A percentile compares a stretch with the other conserved stretches of the same genome.
Evolutionary conservation across 2,329 filamentous ascomycete species (phyloP).

Genomic region (Alternaria sp.): DNA sequence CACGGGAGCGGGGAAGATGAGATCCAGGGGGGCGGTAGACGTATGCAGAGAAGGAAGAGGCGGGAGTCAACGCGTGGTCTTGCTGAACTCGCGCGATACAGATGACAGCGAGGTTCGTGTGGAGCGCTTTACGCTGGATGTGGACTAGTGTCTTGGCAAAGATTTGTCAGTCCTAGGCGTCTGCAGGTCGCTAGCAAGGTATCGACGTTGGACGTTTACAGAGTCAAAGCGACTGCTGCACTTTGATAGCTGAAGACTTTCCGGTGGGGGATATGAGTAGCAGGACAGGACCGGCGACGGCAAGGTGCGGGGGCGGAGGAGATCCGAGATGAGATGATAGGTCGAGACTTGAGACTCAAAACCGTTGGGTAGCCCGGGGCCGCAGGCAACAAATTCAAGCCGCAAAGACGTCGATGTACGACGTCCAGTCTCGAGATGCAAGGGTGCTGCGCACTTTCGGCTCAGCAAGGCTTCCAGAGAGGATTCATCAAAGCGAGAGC

Average conservation of each 20-base stretch:
- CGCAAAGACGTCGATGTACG: conserved; percentile 2
- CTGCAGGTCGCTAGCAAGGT: conserved; percentile 12
- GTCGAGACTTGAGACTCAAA: conserved; percentile 13
- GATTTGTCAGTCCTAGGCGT: conserved; percentile 25
- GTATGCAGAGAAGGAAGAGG: conserved; percentile 38
- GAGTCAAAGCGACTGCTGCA: conserved; percentile 7
- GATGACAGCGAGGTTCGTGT: conserved; percentile 41
- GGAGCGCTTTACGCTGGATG: conserved; percentile 29
- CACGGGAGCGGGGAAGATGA: conserved; percentile 38
- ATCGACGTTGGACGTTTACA: conserved; percentile 24
- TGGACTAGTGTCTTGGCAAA: conserved; percentile 36
- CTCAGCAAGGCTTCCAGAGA: conserved; percentile 12
- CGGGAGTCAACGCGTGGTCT: conserved; percentile 32
- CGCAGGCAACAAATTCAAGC: conserved; percentile 5
- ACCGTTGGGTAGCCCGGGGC: background rate
- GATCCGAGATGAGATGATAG: conserved; percentile 12
- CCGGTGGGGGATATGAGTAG: conserved; percentile 9
- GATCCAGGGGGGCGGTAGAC: conserved; percentile 34
- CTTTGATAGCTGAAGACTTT: conserved; percentile 15
- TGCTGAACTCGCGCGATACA: conserved; percentile 39
- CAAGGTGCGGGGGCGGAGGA: conserved; percentile 14
- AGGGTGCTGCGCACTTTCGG: conserved; percentile 16
- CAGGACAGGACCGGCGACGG: conserved; percentile 15
- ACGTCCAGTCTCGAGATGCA: conserved; percentile 1
- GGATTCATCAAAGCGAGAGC: conserved; percentile 7